Evolutionary conservation across 495 filamentous ascomycete genomes (phyloP).

Genomic region (Podospora australis): DNA sequence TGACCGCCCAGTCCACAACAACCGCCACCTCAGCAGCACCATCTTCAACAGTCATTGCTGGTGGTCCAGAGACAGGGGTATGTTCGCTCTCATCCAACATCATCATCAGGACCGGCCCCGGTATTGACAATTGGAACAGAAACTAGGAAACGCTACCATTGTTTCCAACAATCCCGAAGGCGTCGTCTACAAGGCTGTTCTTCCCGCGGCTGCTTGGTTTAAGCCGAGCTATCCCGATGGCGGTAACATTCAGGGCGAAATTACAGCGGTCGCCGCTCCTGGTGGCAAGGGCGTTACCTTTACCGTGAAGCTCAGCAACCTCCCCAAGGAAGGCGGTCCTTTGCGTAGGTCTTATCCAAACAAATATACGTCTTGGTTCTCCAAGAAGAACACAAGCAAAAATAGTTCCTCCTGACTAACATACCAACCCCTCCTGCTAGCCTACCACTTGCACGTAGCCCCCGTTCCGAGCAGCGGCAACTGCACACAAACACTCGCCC

Average conservation of each 20-base stretch:
- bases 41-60: slow-evolving; percentile 3
- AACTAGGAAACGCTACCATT: slow-evolving; percentile 49
- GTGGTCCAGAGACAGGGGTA: slow-evolving; percentile 14
- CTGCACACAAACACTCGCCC: slow-evolving; percentile 64
- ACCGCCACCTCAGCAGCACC: slow-evolving; percentile 6
- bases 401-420: too few relatives aligned
- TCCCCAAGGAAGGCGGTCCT: slow-evolving; percentile 60
- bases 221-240: slow-evolving; percentile 42
- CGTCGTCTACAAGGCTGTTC: slow-evolving; percentile 50
- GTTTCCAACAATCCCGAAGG: slow-evolving; percentile 58
- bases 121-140: slow-evolving; percentile 10
- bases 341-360: slow-evolving; percentile 56
- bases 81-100: background rate
- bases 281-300: slow-evolving; percentile 61
- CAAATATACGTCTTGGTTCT: too few relatives aligned
- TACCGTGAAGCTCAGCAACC: slow-evolving; percentile 53
- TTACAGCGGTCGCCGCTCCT: slow-evolving; percentile 48
- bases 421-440: slow-evolving; percentile 34
- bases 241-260: slow-evolving; percentile 52
- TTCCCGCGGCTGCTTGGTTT: slow-evolving; percentile 49
- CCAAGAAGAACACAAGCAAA: too few relatives aligned
- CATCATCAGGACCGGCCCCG: background rate
- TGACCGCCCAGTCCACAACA: slow-evolving; percentile 13
- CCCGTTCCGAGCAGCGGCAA: slow-evolving; percentile 70
- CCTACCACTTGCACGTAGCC: slow-evolving; percentile 74